Evolutionary conservation across 805 yeast genomes (phyloP), one percentile per base, ranked within the genome.

Genomic region (Candida caryicola): DNA sequence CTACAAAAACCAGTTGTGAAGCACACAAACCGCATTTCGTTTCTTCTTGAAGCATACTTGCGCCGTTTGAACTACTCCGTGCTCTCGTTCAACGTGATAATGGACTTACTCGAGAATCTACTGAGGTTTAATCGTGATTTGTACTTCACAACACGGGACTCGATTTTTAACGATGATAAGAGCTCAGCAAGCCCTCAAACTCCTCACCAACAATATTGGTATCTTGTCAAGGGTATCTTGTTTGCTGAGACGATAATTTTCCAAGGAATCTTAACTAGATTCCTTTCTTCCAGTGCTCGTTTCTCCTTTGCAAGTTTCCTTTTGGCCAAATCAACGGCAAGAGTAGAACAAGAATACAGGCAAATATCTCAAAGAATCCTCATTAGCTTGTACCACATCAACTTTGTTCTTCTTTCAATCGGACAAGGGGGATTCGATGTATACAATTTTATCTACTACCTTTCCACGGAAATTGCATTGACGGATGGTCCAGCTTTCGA

Each of bases 361-460:
- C 54, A 57, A 16, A 46, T 63, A 7, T 46, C 66, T 21, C 43
- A 51, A 30, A 49, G 51, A 19, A 55, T 74, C 0, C 50, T 77
- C 23, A 64, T 64, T 31, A 52, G 62, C 5, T 56, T 79, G 9
- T 76, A 65, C 50, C 56, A 71, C 43, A 32, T 71, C 35, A 68
- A 75, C 44, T 77, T 72, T 44, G 60, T 80, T 6, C 50, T 79
- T 17, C 68, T 73, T 19, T 61, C 73, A 16, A 71, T 80, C 6
- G 86, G 86, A 0, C 73, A 75, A 17, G 85, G 84, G 4, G 85
- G 85, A 3, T 80, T 80, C 51, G 79, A 77, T 40, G 69, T 76
- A 9, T 82, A 78, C 55, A 79, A 79, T 47, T 82, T 78, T 54
- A 76, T 79, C 12, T 76, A 76, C 45, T 63, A 71, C 30, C 59